Evolutionary conservation across 2,329 filamentous ascomycete species (phyloP).

Genomic region (Fusarium drepaniforme): DNA sequence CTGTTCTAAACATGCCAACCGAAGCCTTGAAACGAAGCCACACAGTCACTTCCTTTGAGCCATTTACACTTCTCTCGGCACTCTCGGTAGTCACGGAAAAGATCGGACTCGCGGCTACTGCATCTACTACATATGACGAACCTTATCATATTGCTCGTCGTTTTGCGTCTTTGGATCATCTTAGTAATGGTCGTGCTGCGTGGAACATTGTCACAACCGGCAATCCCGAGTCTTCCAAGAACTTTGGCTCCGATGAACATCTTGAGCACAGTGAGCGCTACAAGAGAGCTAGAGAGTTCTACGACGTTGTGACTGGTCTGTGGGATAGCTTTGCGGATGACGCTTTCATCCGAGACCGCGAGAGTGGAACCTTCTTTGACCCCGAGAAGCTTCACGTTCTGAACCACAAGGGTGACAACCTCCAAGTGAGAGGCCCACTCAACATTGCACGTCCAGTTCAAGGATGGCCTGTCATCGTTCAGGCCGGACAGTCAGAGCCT

Average conservation of each 20-base stretch:
- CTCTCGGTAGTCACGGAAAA: conserved; percentile 60
- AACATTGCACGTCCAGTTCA: conserved; percentile 66
- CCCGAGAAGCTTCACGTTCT: conserved; percentile 65
- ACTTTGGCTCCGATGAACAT: conserved; percentile 64
- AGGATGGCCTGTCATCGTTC: conserved; percentile 68
- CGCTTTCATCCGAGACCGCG: conserved; percentile 62
- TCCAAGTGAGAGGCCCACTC: conserved; percentile 50
- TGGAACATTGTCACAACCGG: conserved; percentile 68
- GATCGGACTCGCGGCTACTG: conserved; percentile 66
- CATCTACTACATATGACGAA: conserved; percentile 66
- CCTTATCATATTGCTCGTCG: conserved; percentile 66
- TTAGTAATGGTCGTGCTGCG: conserved; percentile 62
- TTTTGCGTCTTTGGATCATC: conserved; percentile 66
- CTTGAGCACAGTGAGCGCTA: conserved; percentile 63
- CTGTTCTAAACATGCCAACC: conserved; percentile 67
- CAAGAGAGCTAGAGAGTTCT: conserved; percentile 64
- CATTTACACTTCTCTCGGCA: conserved; percentile 64
- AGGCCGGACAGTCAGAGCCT: conserved; percentile 65
- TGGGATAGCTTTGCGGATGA: conserved; percentile 69
- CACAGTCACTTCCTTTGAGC: conserved; percentile 69
- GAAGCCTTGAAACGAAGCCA: conserved; percentile 69
- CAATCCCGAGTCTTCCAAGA: conserved; percentile 64
- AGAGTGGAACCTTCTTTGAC: conserved; percentile 62
- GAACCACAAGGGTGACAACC: conserved; percentile 59
- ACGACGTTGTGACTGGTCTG: conserved; percentile 64